Evolutionary conservation across 2,329 filamentous ascomycete species (phyloP), one percentile per base, ranked within the genome.

Genomic region (Rugonectria rugulosa): DNA sequence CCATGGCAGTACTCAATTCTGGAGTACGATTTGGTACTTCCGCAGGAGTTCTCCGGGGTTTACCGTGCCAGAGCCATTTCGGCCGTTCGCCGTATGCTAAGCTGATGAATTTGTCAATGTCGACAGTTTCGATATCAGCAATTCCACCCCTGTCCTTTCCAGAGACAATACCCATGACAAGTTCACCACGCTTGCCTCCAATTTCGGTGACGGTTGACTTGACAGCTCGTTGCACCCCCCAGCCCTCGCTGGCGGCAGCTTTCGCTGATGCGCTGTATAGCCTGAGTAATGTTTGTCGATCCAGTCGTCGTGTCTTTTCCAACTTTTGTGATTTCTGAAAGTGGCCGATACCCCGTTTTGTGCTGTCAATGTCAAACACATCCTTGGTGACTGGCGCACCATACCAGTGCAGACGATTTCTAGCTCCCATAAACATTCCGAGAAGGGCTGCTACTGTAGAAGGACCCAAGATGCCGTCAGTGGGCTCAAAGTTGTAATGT

Each of bases 11-110:
- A 19, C 70, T 68, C 53, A 79, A 70, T 14, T 84, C 81, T 11
- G 79, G 73, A 3, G 78, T 74, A 42, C 75, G 77, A 5, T 81
- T 79, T 42, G 76, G 74, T n/a, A 77, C 74, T 8, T 81, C 78
- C 2, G 73, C 67, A 2, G 72, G 72, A 3, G 77, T 82, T 68
- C 94, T 92, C 57, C 88, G 86, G 31, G 91, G 84, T 72, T 97
- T 98, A 14, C 94, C 95, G 58, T 91, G 83, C 95, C 95, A 99
- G 2, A 99, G 81, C 92, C 93, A 98, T 72, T 96, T 97, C 14
- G 91, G 82, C 52, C 90, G 85, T 70, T 95, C 91, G 27, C 95
- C 94, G 58, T 88, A 88, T 1, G 89, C 85, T 21, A 96, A 79
- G 56, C 86, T 86, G 43, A 91, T 83, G 63, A 98, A 96, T 40